Percentiles rank a stretch among this genome's conserved stretches.
Conservation (phyloP, 768 basidiomycete species). For the Lactifluus subvellereus region DNA sequence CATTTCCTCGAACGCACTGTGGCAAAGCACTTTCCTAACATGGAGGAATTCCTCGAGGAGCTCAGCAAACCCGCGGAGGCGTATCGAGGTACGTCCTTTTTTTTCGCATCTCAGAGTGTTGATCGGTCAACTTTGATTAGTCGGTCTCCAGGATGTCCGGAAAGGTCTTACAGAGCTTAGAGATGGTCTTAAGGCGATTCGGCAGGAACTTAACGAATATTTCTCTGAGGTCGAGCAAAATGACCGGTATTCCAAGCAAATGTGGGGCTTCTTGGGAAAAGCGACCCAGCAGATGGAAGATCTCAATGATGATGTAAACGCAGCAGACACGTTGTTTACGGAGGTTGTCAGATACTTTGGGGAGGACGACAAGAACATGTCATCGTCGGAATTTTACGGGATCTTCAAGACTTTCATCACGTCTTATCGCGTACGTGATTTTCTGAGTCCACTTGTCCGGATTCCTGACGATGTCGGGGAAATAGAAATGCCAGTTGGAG, state of each 20-base stretch:
- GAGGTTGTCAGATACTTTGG: slow-evolving; percentile 90
- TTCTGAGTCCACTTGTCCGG: background rate
- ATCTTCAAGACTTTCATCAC: slow-evolving; percentile 97
- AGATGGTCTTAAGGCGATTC: slow-evolving; percentile 71
- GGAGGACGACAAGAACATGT: slow-evolving; percentile 83
- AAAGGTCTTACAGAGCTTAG: slow-evolving; percentile 68
- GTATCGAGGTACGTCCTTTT: slow-evolving; percentile 60
- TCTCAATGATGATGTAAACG: slow-evolving; percentile 78
- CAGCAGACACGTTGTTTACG: slow-evolving; percentile 75
- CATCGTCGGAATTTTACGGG: slow-evolving; percentile 90
- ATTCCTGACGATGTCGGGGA: background rate
- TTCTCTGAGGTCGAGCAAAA: slow-evolving; percentile 64
- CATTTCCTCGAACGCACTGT: slow-evolving; percentile 93
- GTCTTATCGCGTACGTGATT: slow-evolving; percentile 67
- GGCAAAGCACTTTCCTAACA: slow-evolving; percentile 77
- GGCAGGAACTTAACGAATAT: slow-evolving; percentile 72
- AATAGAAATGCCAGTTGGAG: slow-evolving; percentile 80
- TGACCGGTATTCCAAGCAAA: slow-evolving; percentile 82
- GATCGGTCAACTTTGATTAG: slow-evolving; percentile 35
- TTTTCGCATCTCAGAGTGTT: background rate
- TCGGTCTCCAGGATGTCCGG: slow-evolving; percentile 81
- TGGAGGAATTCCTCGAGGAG: slow-evolving; percentile 86
- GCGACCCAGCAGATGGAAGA: slow-evolving; percentile 74
- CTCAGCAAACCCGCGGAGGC: slow-evolving; percentile 86
- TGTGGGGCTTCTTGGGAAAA: slow-evolving; percentile 84